phyloP scores from a whole-genome alignment of 345 rosid genomes.

The Aquilaria yunnanensis region DNA sequence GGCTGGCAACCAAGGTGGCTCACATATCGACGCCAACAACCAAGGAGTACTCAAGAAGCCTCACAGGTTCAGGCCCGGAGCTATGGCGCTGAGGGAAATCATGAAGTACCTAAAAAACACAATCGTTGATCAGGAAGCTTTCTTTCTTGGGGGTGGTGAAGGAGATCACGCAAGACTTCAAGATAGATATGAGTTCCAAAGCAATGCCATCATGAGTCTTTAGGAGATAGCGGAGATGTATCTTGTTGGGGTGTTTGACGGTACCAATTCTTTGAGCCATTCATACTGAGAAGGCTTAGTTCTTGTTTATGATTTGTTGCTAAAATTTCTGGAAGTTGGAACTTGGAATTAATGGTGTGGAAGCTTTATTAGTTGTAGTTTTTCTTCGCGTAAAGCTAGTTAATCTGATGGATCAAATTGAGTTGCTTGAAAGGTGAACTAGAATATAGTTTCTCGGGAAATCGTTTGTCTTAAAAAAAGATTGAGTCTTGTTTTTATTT shows the following conservation, averaged over 20 bases:
- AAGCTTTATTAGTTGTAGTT: too few species aligned
- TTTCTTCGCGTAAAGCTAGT: too few species aligned
- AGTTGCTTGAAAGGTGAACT: too few species aligned
- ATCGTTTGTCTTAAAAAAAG: too few species aligned
- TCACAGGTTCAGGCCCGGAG: conserved; percentile 12
- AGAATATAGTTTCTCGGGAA: too few species aligned
- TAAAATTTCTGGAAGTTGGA: neutral
- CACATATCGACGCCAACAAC: conserved; percentile 8
- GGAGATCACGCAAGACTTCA: conserved; percentile 9
- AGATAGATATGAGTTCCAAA: conserved; percentile 5
- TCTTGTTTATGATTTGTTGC: too few species aligned
- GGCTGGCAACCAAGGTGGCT: conserved; percentile 10
- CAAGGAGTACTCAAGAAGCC: conserved; percentile 11
- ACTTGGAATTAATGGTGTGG: neutral
- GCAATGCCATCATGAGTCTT: neutral
- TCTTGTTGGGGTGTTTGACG: neutral
- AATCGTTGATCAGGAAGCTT: conserved; percentile 6
- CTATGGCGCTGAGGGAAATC: conserved; percentile 9
- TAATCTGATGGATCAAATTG: too few species aligned
- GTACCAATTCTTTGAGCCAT: neutral
- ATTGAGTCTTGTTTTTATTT: too few species aligned
- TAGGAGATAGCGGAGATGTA: neutral
- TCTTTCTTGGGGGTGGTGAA: conserved; percentile 8
- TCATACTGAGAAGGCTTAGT: conserved; percentile 5
- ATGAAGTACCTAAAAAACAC: neutral